Conservation (phyloP, 2,329 filamentous ascomycete species). For the Taxawa tesnikishii region DNA sequence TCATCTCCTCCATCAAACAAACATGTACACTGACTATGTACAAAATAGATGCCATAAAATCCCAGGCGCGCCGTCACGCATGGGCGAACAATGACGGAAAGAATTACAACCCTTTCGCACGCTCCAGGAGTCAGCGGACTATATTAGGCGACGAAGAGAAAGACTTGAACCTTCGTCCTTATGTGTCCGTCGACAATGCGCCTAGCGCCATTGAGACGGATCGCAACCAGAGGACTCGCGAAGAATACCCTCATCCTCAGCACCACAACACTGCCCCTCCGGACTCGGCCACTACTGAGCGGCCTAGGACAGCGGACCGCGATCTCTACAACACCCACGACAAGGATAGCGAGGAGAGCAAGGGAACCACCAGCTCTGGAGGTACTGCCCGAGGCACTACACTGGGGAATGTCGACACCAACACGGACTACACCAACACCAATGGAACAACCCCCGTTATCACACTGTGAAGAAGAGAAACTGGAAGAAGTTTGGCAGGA, state of each 20-base stretch:
- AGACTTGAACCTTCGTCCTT: conserved; percentile 3
- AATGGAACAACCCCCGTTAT: not conserved
- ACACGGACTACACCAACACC: conserved; percentile 1
- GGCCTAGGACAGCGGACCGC: not conserved
- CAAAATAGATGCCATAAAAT: conserved; percentile 9
- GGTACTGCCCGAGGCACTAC: not conserved
- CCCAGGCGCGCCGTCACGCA: conserved; percentile 8
- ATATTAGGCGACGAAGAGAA: conserved; percentile 5
- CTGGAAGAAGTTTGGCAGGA: conserved; percentile 7
- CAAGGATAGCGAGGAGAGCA: conserved; percentile 1
- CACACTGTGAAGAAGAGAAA: conserved; percentile 6
- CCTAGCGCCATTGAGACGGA: conserved; percentile 2
- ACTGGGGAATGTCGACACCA: conserved; percentile 1
- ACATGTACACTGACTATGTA: conserved; percentile 5
- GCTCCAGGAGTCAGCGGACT: conserved; percentile 3
- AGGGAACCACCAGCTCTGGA: conserved; percentile 3
- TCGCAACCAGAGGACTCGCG: conserved; percentile 1
- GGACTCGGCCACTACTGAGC: conserved; percentile 1
- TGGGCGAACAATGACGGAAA: conserved; percentile 7
- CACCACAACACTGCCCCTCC: conserved; percentile 7
- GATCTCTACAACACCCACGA: not conserved
- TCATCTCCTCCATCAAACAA: conserved; percentile 1
- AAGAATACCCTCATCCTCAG: conserved; percentile 7
- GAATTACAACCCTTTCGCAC: conserved; percentile 11
- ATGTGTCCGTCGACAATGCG: conserved; percentile 7